These are phyloP conservation scores for Aspergillus sclerotialis DNA, from an alignment of 2,329 filamentous ascomycete genomes.

Conservation along the genomic window DNA sequence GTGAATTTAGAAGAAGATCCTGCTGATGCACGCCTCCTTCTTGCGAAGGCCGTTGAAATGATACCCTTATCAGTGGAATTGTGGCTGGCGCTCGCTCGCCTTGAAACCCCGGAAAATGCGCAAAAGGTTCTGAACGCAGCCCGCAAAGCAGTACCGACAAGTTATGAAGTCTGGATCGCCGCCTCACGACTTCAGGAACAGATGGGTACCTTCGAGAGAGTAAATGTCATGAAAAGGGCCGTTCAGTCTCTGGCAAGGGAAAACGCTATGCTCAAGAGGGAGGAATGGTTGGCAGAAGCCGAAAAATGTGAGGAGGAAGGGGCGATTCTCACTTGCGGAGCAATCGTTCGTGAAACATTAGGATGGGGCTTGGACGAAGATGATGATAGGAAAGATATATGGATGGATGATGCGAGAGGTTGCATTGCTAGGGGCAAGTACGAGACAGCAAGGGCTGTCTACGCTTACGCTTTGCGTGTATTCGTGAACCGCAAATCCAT, in stretches of 20 bases:
- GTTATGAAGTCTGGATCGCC: constrained; percentile 94
- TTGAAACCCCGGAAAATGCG: constrained; percentile 85
- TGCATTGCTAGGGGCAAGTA: constrained; percentile 77
- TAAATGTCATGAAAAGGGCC: constrained; percentile 92
- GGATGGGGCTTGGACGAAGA: constrained; percentile 93
- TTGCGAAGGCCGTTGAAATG: constrained; percentile 92
- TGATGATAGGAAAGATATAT: constrained; percentile 90
- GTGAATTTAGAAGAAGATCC: constrained; percentile 92
- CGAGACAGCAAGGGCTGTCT: constrained; percentile 88
- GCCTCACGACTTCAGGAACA: constrained; percentile 84
- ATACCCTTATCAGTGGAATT: constrained; percentile 90
- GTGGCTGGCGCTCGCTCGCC: constrained; percentile 85
- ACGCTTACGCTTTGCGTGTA: constrained; percentile 79
- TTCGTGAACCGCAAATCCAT: constrained; percentile 83
- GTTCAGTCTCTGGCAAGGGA: constrained; percentile 82
- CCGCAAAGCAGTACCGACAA: constrained; percentile 86
- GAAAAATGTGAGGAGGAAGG: constrained; percentile 93
- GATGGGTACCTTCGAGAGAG: constrained; percentile 71
- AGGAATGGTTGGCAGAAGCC: constrained; percentile 93
- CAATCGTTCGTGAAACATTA: constrained; percentile 86
- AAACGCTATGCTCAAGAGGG: constrained; percentile 91
- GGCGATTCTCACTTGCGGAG: constrained; percentile 74
- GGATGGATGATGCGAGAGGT: constrained; percentile 84
- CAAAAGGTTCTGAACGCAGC: constrained; percentile 94
- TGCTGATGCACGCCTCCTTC: constrained; percentile 75